These are phyloP conservation scores for Acacia confusa DNA, from an alignment of 306 rosid species.

Conservation along the genomic window DNA sequence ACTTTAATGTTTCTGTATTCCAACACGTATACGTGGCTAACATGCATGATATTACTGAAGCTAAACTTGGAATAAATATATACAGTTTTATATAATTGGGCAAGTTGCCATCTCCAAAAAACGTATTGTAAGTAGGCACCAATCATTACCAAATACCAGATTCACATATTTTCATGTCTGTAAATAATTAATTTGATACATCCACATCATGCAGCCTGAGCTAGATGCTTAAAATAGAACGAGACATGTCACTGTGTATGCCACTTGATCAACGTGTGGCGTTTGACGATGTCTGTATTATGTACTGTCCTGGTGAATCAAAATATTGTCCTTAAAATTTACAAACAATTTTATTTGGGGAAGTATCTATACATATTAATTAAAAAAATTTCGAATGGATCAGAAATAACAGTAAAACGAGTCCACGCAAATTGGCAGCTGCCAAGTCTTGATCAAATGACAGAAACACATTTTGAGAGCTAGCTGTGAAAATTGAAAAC, in stretches of 20 bases:
- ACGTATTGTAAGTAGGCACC: neutral
- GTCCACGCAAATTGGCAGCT: slow-evolving; percentile 32
- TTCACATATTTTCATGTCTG: neutral
- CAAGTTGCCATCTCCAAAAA: slow-evolving; percentile 10
- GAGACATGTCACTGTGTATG: neutral
- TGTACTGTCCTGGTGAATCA: slow-evolving; percentile 24
- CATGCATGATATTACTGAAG: slow-evolving; percentile 40
- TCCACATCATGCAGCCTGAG: neutral
- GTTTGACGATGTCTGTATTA: slow-evolving; percentile 15
- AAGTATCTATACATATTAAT: neutral
- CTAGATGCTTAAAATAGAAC: neutral
- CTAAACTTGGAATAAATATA: slow-evolving; percentile 5
- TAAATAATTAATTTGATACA: neutral
- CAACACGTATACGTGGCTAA: slow-evolving; percentile 42
- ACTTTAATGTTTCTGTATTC: slow-evolving; percentile 4
- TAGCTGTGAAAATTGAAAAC: slow-evolving; percentile 14
- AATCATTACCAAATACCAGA: neutral
- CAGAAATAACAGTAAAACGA: slow-evolving; percentile 1
- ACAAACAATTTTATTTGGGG: neutral
- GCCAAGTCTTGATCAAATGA: slow-evolving; percentile 30
- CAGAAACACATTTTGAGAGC: slow-evolving; percentile 25
- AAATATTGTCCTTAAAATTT: slow-evolving; percentile 27
- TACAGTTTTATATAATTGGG: neutral
- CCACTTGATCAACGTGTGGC: slow-evolving; percentile 28
- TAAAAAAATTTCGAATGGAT: neutral